Base-by-base conservation (phyloP, 2,329 filamentous ascomycete genomes). In the Colletotrichum australisinense region DNA sequence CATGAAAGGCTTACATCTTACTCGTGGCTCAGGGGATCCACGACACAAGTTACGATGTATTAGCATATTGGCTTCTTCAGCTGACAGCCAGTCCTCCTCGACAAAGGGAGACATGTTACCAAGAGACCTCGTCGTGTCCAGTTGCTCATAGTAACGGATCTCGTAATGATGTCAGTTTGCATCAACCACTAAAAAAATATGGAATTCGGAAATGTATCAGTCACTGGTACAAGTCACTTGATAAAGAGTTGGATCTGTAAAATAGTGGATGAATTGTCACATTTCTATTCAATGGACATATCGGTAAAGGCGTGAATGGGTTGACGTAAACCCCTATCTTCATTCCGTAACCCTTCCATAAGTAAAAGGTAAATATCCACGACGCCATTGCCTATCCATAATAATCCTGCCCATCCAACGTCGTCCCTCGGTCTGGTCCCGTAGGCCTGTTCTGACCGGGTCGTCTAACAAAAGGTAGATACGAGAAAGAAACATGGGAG, bases 381-480 rank as follows among this genome's bases (percentile, higher is more conserved):
- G 63, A 72, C 67, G 67, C 67, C 72, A 42, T 49, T 72, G 72
- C 67, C 68, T 55, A 12, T 74, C 62, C 72, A 53, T 58, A 59
- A 74, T n/a, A 71, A 68, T 72, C 72, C 72, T 67, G 58, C 63
- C 68, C 72, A 67, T 71, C 63, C 68, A 72, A 74, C 67, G 26
- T 59, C 72, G 72, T 71, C 72, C 68, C 68, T 74, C 72, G 68
- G 72, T 52, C 60, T 71, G 68, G 68, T 57, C 72, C 72, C 72
- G 72, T 74, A 63, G 72, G 72, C 46, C 30, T 46, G 26, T 60
- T 72, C 68, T 49, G 52, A 63, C 68, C 72, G 72, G 72, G 72
- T 74, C 68, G 72, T 67, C 65, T 65, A 63, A 16, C 53, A 67
- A 72, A 74, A 72, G 38, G 59, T 74, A 72, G 63, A 64, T 74